These are phyloP conservation scores for Apiotrichum brassicae DNA, from an alignment of 1,284 basidiomycete species.

Conservation along the genomic window DNA sequence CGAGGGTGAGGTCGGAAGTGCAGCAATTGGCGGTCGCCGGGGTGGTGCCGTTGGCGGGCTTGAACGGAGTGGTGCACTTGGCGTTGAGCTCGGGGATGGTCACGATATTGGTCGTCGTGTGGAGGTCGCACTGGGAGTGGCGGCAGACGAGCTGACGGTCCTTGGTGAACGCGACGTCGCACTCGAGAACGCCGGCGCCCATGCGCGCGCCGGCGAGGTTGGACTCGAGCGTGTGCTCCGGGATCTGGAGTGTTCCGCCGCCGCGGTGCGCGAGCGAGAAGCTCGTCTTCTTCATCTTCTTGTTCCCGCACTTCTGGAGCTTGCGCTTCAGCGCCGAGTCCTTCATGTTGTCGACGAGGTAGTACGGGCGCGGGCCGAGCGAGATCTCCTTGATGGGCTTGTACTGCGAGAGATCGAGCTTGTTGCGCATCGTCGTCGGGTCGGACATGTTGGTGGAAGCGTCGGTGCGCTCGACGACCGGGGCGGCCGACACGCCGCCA, in stretches of 20 bases:
- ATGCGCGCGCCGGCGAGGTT: conserved; percentile 17
- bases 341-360: conserved; percentile 19
- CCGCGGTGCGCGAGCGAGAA: conserved; percentile 19
- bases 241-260: conserved; percentile 20
- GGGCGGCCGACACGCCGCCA: background rate
- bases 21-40: conserved; percentile 18
- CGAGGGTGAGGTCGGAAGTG: conserved; percentile 20
- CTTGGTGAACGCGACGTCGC: conserved; percentile 19
- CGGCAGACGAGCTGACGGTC: conserved; percentile 22
- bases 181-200: conserved; percentile 24
- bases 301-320: conserved; percentile 10
- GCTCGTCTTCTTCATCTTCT: background rate
- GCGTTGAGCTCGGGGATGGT: conserved; percentile 13
- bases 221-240: conserved; percentile 19
- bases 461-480: background rate
- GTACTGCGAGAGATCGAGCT: conserved; percentile 1
- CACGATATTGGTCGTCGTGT: conserved; percentile 20
- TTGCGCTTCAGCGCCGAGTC: conserved; percentile 16
- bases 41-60: conserved; percentile 6
- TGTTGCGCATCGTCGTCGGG: conserved; percentile 1
- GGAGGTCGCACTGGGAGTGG: conserved; percentile 22
- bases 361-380: conserved; percentile 20
- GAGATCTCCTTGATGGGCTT: conserved; percentile 11
- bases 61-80: conserved; percentile 18
- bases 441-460: background rate